A percentile compares a stretch with the other conserved stretches of the same genome.
phyloP scores from a whole-genome alignment of 352 stramenopile species.

The Peronospora destructor region DNA sequence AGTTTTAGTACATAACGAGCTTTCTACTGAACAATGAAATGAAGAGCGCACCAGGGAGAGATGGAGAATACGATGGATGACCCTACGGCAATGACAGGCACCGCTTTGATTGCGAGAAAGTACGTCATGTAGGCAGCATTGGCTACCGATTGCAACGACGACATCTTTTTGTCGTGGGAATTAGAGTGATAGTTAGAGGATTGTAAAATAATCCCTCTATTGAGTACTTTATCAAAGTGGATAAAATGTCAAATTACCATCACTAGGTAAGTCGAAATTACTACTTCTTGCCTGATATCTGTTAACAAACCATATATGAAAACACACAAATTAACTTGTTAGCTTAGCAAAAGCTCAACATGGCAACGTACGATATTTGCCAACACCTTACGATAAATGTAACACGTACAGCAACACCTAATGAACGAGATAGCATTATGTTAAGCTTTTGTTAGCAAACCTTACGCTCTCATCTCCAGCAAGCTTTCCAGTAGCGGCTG shows the following conservation, averaged over 20 bases:
- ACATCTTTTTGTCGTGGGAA: constrained; percentile 8
- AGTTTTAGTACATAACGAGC: background rate
- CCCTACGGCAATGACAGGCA: constrained; percentile 51
- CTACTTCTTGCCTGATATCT: too few relatives aligned
- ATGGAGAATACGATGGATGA: constrained; percentile 64
- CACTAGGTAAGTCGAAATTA: too few relatives aligned
- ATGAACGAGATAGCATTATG: background rate
- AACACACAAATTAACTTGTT: too few relatives aligned
- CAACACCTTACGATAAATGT: too few relatives aligned
- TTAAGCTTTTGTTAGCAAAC: background rate
- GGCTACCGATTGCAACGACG: constrained; percentile 51
- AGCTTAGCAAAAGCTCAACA: too few relatives aligned
- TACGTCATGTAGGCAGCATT: constrained; percentile 66
- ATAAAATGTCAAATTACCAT: too few relatives aligned
- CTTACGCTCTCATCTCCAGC: background rate
- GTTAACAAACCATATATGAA: too few relatives aligned
- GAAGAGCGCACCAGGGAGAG: constrained; percentile 43
- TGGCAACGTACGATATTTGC: too few relatives aligned
- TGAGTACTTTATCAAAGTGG: too few relatives aligned
- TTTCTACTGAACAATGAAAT: background rate
- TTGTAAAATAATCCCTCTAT: too few relatives aligned
- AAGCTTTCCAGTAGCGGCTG: background rate
- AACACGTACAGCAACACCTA: too few relatives aligned
- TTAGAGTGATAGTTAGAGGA: too few relatives aligned
- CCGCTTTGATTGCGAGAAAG: constrained; percentile 54